These are phyloP conservation scores for Aspergillus steynii DNA, from an alignment of 495 filamentous ascomycete genomes.

Conservation along the genomic window DNA sequence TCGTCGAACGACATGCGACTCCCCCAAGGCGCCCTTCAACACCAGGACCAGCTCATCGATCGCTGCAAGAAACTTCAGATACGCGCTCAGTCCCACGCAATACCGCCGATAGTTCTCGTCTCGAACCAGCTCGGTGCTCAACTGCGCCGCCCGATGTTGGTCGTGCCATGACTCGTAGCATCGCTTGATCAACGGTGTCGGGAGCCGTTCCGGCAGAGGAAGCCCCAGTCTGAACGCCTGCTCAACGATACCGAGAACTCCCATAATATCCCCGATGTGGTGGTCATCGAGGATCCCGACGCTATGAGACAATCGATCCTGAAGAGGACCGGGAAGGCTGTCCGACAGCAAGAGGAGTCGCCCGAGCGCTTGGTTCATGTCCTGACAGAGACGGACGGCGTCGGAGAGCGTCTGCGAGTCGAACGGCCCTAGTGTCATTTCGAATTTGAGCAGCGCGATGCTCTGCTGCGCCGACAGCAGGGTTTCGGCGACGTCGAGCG, in stretches of 20 bases:
- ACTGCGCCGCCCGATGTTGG: conserved; percentile 19
- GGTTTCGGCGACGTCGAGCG: conserved; percentile 28
- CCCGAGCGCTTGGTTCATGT: conserved; percentile 34
- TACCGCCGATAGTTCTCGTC: conserved; percentile 39
- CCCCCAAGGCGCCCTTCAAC: conserved; percentile 37
- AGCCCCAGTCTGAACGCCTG: conserved; percentile 38
- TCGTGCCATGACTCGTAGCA: conserved; percentile 30
- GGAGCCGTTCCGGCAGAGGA: conserved; percentile 35
- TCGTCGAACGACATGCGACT: conserved; percentile 32
- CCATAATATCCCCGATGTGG: conserved; percentile 40
- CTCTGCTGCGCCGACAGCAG: conserved; percentile 29
- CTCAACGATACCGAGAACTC: conserved; percentile 33
- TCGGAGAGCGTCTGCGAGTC: conserved; percentile 30
- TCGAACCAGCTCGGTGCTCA: conserved; percentile 29
- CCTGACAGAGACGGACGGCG: conserved; percentile 32
- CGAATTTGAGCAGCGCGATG: conserved; percentile 31
- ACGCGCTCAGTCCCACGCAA: conserved; percentile 38
- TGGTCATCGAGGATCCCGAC: conserved; percentile 32
- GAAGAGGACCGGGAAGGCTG: conserved; percentile 32
- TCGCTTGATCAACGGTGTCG: conserved; percentile 36
- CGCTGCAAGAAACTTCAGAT: conserved; percentile 34
- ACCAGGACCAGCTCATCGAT: conserved; percentile 42
- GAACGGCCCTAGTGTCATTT: conserved; percentile 37
- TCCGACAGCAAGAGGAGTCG: conserved; percentile 32
- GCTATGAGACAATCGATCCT: conserved; percentile 21